phyloP scores from a whole-genome alignment of 2,329 filamentous ascomycete species.

The Ophiostoma tasmaniense region DNA sequence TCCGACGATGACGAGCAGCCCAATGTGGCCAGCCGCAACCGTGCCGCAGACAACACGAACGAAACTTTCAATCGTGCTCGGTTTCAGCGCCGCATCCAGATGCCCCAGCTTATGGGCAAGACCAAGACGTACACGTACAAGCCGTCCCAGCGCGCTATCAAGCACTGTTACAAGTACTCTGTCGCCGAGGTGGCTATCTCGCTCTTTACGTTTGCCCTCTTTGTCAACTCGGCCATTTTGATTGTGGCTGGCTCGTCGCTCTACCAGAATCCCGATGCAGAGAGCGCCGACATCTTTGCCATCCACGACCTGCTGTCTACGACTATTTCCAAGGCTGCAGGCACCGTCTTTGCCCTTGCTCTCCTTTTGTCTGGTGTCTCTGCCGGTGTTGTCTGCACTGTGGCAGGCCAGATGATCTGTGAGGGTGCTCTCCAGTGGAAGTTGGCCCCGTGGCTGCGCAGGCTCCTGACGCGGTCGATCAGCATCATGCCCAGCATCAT shows the following conservation, averaged over 20 bases:
- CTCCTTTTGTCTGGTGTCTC: slow-evolving; percentile 71
- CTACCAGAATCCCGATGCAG: slow-evolving; percentile 52
- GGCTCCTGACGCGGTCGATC: slow-evolving; percentile 68
- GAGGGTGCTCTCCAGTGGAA: slow-evolving; percentile 74
- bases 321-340: slow-evolving; percentile 65
- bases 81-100: background rate
- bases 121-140: slow-evolving; percentile 47
- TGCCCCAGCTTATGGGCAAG: slow-evolving; percentile 25
- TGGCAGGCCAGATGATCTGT: slow-evolving; percentile 80
- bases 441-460: slow-evolving; percentile 66
- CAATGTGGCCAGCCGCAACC: slow-evolving; percentile 17
- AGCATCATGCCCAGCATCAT: slow-evolving; percentile 76
- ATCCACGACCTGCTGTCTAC: slow-evolving; percentile 65
- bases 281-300: slow-evolving; percentile 68
- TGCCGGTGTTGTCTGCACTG: slow-evolving; percentile 81
- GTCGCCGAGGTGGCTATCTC: slow-evolving; percentile 61
- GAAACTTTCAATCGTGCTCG: background rate
- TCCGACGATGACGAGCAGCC: slow-evolving; percentile 22
- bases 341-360: slow-evolving; percentile 75
- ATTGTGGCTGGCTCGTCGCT: slow-evolving; percentile 74
- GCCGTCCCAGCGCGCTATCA: slow-evolving; percentile 65
- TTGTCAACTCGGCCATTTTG: slow-evolving; percentile 75
- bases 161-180: slow-evolving; percentile 64
- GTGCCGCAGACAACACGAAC: background rate
- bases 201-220: slow-evolving; percentile 74